Evolutionary conservation across 2,329 filamentous ascomycete genomes (phyloP), one percentile per base, ranked within the genome.

Genomic region (Exophiala aquamarina): DNA sequence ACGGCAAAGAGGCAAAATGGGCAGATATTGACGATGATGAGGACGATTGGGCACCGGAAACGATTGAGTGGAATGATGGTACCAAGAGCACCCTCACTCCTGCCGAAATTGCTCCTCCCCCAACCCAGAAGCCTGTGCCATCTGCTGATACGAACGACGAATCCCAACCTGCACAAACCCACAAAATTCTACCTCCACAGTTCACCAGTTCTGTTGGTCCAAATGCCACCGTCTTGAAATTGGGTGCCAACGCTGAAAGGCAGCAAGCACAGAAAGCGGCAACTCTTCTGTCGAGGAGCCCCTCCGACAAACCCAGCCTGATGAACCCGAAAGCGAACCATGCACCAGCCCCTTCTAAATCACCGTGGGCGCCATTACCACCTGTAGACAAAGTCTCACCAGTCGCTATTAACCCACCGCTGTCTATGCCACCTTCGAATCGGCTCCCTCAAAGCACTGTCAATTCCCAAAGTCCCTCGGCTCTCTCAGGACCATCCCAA

Each of bases 291-390:
- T 21, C 49, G 2, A 47, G 41, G 28, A 14, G 32, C 14, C 39
- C 44, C 13, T n/a, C 49, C n/a, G 78, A 81, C 14, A 82, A 78
- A 59, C 69, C 73, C 10, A 73, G 72, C 1, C 62, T 79, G 18
- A 71, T 73, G n/a, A 44, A 50, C 14, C 47, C 66, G 17, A 68
- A 68, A 19, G 70, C 70, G 44, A 68, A 64, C 41, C 63, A 66
- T 19, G 69, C 69, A 20, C 79, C 85, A 7, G 77, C 83, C 1
- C 86, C 89, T 1, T 79, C 84, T 19, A 96, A 95, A 64, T 96
- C 91, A 3, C 92, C 92, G 3, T 97, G 92, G 92, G 92, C 92
- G 18, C 65, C 85, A 26, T 70, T 97, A 20, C 92, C 92, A 11
- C 89, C 89, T 1, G 80, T 96, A 5, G 89, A 95, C 9, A 92